phyloP scores from a whole-genome alignment of 192 early-diverging fungal species.

The Rhizoclosmatium sp. region DNA sequence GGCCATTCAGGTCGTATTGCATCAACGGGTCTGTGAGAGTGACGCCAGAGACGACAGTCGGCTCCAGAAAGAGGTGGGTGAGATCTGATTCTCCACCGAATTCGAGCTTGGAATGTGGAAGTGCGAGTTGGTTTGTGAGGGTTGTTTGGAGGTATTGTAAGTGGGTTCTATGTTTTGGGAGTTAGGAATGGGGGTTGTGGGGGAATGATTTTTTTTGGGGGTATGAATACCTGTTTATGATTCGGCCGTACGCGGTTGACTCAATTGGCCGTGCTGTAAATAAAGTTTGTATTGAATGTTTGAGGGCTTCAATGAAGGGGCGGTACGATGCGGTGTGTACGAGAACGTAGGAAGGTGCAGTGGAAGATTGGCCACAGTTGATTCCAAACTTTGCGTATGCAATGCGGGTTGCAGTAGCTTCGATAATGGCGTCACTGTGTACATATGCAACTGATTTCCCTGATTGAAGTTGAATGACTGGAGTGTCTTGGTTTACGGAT shows the following conservation, averaged over 20 bases:
- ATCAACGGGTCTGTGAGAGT: constrained; percentile 61
- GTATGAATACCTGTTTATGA: constrained; percentile 65
- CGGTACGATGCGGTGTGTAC: constrained; percentile 66
- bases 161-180: constrained; percentile 43
- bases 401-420: constrained; percentile 72
- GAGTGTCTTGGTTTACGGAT: constrained; percentile 83
- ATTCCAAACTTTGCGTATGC: constrained; percentile 70
- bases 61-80: constrained; percentile 75
- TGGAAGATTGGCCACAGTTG: not conserved
- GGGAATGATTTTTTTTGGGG: no score
- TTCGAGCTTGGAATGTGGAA: constrained; percentile 49
- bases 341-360: constrained; percentile 83
- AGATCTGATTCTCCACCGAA: constrained; percentile 66
- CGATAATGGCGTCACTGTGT: constrained; percentile 61
- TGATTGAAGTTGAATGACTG: constrained; percentile 89
- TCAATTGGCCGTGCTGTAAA: constrained; percentile 54
- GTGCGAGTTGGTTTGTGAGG: constrained; percentile 54
- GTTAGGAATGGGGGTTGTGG: no score
- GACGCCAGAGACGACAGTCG: constrained; percentile 80
- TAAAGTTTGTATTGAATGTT: constrained; percentile 40
- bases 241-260: constrained; percentile 69
- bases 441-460: constrained; percentile 85
- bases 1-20: constrained; percentile 91
- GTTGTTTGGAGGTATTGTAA: constrained; percentile 69
- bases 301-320: constrained; percentile 65